Evolutionary conservation across 208 protist genomes (phyloP), one percentile per base, ranked within the genome.

Genomic region (Angomonas deanei): DNA sequence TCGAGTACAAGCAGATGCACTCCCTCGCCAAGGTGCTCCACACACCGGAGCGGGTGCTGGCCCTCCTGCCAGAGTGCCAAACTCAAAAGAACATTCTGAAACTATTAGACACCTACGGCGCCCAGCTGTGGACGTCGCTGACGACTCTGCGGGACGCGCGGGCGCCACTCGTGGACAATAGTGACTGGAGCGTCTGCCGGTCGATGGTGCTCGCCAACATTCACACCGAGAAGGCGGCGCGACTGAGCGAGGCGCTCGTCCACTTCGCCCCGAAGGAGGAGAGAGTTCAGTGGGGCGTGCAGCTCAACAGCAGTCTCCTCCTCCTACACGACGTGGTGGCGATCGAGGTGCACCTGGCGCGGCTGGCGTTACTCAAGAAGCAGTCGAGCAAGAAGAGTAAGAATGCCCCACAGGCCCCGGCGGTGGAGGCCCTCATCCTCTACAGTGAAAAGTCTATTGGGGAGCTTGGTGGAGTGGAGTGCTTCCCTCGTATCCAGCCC

Each of bases 121-220:
- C 58, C 24, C 64, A 38, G 66, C 68, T 77, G 68, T 81, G 63
- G 68, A 26, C 60, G 17, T 52, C 67, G 17, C 73, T 48, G 66
- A 59, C 70, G 54, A 19, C 32, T 5, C 32, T 39, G 8, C 13
- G 19, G 1, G 31, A 59, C 31, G n/a, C 61, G 65, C 38, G 66
- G 62, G 55, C 46, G 21, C 61, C 60, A 3, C 74, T 94, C 15
- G 33, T 73, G 34, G 88, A 94, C 70, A 94, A 92, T 65, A 92
- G 82, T 15, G 88, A 94, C 61, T 90, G 77, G 80, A 36, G 74
- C 1, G 75, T 88, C 27, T 73, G 73, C 34, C 63, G 70, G 26
- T 86, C 88, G 8, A 55, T 89, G 55, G 64, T 94, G 2, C 75
- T 92, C 24, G 88, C 80, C 42, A 78, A 90, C 64, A 92, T 92